Evolutionary conservation across 2,329 filamentous ascomycete species (phyloP).

Genomic region (Trichoderma sp.): DNA sequence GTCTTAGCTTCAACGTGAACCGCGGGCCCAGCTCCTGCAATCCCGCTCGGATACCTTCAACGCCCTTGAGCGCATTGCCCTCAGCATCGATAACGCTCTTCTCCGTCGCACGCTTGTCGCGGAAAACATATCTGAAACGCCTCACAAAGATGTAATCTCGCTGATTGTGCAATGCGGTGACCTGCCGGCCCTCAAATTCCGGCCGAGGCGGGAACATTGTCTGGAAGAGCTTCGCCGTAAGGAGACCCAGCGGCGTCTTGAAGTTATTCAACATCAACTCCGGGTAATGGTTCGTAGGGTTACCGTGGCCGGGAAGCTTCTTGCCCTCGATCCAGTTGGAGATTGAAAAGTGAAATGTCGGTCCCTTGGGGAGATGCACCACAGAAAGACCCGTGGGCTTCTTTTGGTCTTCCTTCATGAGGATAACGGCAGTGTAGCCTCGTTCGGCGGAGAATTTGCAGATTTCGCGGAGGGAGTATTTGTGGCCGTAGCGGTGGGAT

Average conservation of each 20-base stretch:
- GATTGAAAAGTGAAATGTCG: slow-evolving; percentile 91
- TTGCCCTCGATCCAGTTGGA: slow-evolving; percentile 89
- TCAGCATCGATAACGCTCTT: slow-evolving; percentile 83
- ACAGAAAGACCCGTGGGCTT: slow-evolving; percentile 80
- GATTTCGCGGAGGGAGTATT: slow-evolving; percentile 92
- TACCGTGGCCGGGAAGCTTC: slow-evolving; percentile 84
- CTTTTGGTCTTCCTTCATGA: slow-evolving; percentile 90
- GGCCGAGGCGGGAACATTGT: slow-evolving; percentile 69
- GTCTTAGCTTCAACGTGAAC: slow-evolving; percentile 78
- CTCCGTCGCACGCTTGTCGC: slow-evolving; percentile 84
- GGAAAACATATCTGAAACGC: slow-evolving; percentile 88
- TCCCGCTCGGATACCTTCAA: slow-evolving; percentile 82
- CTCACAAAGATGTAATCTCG: slow-evolving; percentile 95
- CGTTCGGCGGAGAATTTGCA: slow-evolving; percentile 80
- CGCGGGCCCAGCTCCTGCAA: slow-evolving; percentile 85
- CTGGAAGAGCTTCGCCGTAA: slow-evolving; percentile 81
- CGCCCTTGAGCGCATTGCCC: slow-evolving; percentile 80
- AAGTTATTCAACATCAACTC: slow-evolving; percentile 95
- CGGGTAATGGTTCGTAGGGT: slow-evolving; percentile 86
- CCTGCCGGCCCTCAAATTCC: slow-evolving; percentile 83
- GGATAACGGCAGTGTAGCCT: slow-evolving; percentile 79
- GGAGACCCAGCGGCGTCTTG: slow-evolving; percentile 84
- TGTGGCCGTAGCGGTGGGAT: slow-evolving; percentile 80
- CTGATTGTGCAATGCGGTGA: slow-evolving; percentile 92
- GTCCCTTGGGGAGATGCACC: slow-evolving; percentile 80